These are phyloP conservation scores for Rehmannia glutinosa DNA, from an alignment of 257 asterid genomes.

Conservation along the genomic window DNA sequence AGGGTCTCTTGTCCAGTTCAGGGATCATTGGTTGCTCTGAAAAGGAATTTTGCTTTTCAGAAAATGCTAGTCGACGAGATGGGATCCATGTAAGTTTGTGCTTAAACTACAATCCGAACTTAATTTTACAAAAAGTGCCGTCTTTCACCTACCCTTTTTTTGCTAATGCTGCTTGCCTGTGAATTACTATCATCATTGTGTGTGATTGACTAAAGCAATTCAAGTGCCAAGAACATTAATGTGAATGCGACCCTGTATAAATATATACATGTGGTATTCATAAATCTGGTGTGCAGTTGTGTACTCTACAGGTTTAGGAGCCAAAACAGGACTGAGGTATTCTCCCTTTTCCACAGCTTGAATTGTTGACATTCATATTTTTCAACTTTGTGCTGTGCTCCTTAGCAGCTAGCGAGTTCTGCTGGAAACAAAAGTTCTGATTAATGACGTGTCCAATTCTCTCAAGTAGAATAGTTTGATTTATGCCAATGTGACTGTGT, in stretches of 20 bases:
- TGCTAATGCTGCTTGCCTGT: conserved; percentile 1
- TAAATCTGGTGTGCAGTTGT: too few relatives aligned
- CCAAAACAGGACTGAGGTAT: too few relatives aligned
- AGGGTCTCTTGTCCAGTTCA: conserved; percentile 26
- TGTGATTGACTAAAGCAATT: not conserved
- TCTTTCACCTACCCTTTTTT: not conserved
- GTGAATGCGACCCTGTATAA: too few relatives aligned
- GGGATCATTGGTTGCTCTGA: conserved; percentile 20
- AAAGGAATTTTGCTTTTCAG: conserved; percentile 11
- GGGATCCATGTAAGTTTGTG: conserved; percentile 27
- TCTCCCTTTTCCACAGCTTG: too few relatives aligned
- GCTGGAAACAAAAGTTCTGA: too few relatives aligned
- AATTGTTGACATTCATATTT: too few relatives aligned
- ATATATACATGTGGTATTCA: too few relatives aligned
- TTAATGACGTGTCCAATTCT: too few relatives aligned
- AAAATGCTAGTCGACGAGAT: conserved; percentile 14
- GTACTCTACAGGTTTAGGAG: too few relatives aligned
- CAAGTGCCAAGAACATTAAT: not conserved
- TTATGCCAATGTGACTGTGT: not conserved
- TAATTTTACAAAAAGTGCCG: not conserved
- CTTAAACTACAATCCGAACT: not conserved
- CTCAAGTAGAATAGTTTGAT: too few relatives aligned
- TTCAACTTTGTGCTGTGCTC: too few relatives aligned
- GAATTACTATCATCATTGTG: not conserved
- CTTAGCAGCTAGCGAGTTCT: too few relatives aligned